Conservation (phyloP, 306 rosid species). For the Aeschynomene evenia region DNA sequence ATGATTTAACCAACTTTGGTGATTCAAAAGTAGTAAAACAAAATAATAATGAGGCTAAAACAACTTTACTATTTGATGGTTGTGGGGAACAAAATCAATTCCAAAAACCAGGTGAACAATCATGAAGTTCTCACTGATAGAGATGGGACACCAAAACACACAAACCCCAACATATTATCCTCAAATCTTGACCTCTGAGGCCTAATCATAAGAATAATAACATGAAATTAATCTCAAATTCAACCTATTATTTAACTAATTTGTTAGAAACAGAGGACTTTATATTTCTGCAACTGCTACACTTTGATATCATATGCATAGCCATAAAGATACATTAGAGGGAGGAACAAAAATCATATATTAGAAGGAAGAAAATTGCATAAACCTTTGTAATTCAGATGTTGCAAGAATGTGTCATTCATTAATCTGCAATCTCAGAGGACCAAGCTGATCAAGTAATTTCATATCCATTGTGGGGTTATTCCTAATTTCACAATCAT, state of each 20-base stretch:
- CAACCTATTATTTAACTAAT: constrained; percentile 14
- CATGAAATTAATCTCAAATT: not conserved
- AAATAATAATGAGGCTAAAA: constrained; percentile 67
- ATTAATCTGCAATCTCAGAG: not conserved
- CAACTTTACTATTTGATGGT: constrained; percentile 55
- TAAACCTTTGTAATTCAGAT: not conserved
- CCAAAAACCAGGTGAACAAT: constrained; percentile 64
- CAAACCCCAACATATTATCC: constrained; percentile 34
- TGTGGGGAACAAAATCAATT: constrained; percentile 93
- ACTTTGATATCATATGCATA: not conserved
- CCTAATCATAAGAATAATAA: not conserved
- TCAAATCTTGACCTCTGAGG: not conserved
- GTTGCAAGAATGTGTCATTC: not conserved
- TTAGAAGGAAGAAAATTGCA: not conserved
- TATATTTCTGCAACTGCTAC: not conserved
- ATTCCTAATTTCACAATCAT: not conserved
- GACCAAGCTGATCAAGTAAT: constrained; percentile 8
- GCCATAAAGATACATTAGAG: not conserved
- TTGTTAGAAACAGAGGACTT: constrained; percentile 5
- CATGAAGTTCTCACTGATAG: constrained; percentile 67
- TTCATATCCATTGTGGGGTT: not conserved
- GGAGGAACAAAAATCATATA: too few relatives aligned
- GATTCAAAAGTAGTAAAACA: constrained; percentile 74
- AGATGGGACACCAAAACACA: constrained; percentile 58
- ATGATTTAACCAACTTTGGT: constrained; percentile 72